phyloP scores from a whole-genome alignment of 441 rosid species.

The Euphorbia celastroides region DNA sequence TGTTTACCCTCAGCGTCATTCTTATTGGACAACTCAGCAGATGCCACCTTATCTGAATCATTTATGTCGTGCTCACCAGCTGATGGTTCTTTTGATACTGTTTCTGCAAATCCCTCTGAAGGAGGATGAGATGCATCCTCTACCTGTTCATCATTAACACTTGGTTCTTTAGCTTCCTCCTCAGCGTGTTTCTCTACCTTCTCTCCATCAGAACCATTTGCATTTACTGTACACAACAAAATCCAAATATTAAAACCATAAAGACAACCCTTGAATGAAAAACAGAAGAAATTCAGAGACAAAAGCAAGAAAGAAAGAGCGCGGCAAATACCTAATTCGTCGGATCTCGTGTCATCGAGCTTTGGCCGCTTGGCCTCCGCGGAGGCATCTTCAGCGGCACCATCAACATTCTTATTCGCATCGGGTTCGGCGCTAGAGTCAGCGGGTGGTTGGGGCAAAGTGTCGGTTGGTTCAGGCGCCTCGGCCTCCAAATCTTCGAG shows the following conservation, averaged over 20 bases:
- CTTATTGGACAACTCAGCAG: conserved; percentile 27
- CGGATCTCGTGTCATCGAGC: conserved; percentile 35
- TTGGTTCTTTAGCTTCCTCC: conserved; percentile 19
- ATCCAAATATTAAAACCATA: too few species aligned
- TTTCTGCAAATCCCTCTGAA: conserved; percentile 19
- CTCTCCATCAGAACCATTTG: conserved; percentile 37
- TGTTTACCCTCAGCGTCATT: conserved; percentile 26
- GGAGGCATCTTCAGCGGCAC: conserved; percentile 17
- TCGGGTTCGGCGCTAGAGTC: conserved; percentile 20
- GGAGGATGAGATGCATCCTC: conserved; percentile 7
- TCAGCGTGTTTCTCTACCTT: conserved; percentile 22
- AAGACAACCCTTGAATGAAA: too few species aligned
- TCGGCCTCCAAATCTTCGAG: conserved; percentile 47
- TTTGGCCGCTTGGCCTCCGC: conserved; percentile 64
- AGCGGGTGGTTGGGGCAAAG: background rate
- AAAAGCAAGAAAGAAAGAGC: background rate
- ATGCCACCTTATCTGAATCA: conserved; percentile 24
- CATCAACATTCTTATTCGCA: conserved; percentile 21
- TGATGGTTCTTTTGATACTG: conserved; percentile 19
- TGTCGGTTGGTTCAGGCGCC: conserved; percentile 16
- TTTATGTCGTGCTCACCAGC: conserved; percentile 23
- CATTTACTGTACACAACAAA: conserved; percentile 26
- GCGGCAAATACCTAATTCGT: conserved; percentile 37
- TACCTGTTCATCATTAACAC: conserved; percentile 16
- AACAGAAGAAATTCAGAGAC: background rate